Conservation (phyloP, 1,139 yeast genomes). For the Blastobotrys raffinosifermentans region DNA sequence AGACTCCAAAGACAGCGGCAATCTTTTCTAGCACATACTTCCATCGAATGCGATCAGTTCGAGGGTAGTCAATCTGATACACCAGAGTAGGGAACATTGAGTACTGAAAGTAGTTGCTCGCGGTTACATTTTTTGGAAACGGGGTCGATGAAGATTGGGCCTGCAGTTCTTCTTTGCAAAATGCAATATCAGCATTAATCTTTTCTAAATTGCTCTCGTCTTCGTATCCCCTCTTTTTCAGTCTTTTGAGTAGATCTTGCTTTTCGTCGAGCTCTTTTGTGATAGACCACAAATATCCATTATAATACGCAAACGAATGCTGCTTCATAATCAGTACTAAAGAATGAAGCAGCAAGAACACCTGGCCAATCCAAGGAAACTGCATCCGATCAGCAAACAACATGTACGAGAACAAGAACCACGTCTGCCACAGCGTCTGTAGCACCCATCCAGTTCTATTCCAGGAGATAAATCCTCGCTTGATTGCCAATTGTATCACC, state of each 20-base stretch:
- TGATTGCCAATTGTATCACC: constrained; percentile 48
- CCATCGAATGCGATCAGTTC: constrained; percentile 67
- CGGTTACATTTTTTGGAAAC: constrained; percentile 70
- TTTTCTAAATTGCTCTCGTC: constrained; percentile 11
- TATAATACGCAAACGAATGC: constrained; percentile 85
- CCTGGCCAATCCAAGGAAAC: constrained; percentile 84
- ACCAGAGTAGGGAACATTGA: constrained; percentile 92
- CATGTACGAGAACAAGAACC: constrained; percentile 43
- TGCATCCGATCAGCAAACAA: constrained; percentile 46
- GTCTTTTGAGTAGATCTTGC: constrained; percentile 16
- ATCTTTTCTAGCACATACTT: constrained; percentile 62
- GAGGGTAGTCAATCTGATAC: constrained; percentile 59
- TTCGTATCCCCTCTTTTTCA: constrained; percentile 7
- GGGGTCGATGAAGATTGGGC: constrained; percentile 29
- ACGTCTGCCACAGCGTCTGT: constrained; percentile 51
- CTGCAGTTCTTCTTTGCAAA: constrained; percentile 27
- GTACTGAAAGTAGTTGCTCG: constrained; percentile 62
- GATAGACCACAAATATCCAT: constrained; percentile 73
- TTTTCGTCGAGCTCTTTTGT: constrained; percentile 52
- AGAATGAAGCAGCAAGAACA: constrained; percentile 75
- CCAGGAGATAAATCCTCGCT: constrained; percentile 49
- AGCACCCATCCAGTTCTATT: constrained; percentile 51
- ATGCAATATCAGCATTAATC: constrained; percentile 18
- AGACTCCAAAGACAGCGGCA: constrained; percentile 80
- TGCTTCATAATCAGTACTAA: constrained; percentile 84